phyloP scores from a whole-genome alignment of 2,329 filamentous ascomycete species.

The Aspergillus sp. region DNA sequence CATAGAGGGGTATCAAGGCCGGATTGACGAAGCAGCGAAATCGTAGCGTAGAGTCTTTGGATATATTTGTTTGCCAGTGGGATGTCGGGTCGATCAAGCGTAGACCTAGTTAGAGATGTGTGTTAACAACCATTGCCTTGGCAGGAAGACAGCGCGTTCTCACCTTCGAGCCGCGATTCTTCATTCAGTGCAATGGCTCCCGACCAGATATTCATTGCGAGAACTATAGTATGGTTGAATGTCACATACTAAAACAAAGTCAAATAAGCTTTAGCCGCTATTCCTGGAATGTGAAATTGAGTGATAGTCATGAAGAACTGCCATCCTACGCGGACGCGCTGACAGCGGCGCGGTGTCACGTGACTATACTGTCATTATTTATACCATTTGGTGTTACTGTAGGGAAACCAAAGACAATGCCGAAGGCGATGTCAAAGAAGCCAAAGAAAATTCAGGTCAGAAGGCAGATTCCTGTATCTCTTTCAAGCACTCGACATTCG shows the following conservation, averaged over 20 bases:
- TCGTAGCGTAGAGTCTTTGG: conserved; percentile 26
- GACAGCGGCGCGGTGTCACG: conserved; percentile 7
- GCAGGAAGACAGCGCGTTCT: conserved; percentile 6
- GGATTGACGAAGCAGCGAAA: conserved; percentile 34
- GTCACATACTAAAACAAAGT: neutral
- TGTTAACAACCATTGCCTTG: neutral
- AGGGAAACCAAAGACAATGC: no score
- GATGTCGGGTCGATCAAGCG: conserved; percentile 28
- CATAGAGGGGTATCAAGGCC: conserved; percentile 34
- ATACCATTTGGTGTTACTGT: no score
- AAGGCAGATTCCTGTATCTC: no score
- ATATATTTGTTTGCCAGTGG: conserved; percentile 27
- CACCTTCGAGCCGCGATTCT: conserved; percentile 26
- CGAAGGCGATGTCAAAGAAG: no score
- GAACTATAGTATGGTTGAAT: neutral
- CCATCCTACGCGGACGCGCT: conserved; percentile 2
- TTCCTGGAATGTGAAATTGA: neutral
- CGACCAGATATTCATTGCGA: conserved; percentile 34
- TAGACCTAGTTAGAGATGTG: conserved; percentile 20
- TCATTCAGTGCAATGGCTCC: conserved; percentile 24
- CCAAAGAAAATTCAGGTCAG: no score
- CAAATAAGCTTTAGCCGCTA: neutral
- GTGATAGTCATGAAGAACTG: neutral
- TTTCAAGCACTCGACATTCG: no score
- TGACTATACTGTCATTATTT: neutral